Base-by-base conservation (phyloP, 805 yeast genomes). In the Osmozyma mogii region DNA sequence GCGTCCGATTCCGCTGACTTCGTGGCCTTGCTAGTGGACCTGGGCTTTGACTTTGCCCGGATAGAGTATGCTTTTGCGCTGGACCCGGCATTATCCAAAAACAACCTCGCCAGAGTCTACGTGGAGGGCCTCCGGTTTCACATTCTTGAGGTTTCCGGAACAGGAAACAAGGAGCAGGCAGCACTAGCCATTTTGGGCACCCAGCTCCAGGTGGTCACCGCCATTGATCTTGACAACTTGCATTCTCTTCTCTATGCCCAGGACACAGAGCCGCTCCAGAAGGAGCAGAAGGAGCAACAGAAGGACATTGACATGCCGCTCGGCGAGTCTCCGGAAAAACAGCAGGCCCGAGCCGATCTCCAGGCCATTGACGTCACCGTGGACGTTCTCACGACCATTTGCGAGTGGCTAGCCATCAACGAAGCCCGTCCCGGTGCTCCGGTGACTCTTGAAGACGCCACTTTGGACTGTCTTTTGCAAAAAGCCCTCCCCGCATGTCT, bases 351-450 rank as follows among this genome's bases (percentile, higher is more conserved):
- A 38, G 55, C 67, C 25, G 67, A 70, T 28, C 54, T 81, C 28
- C 78, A 78, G 39, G 66, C 82, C 4, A 58, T 82, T 14, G 94
- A 84, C 43, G 65, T 79, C 1, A 64, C 81, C 0, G 55, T 88
- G 14, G 97, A 89, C 50, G 52, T 89, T 18, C 61, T 84, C 15
- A 75, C 96, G 1, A 81, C 88, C 1, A 61, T 78, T 5, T 69
- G 81, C 42, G 96, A 87, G 50, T 68, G 56, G 32, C 47, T 61
- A 16, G 52, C 67, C 8, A 35, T 54, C n/a, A 47, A 45, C 30
- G 58, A 54, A 15, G 31, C 35, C 6, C 35, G 57, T n/a, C 27
- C 35, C 9, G 38, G 40, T 9, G 44, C 38, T 6, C 52, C 56
- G 2, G 40, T 50, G 12, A 17, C 35, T 10, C 43, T 61, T 25